phyloP scores from a whole-genome alignment of 768 basidiomycete species.

The Pleurotus ostreatus region DNA sequence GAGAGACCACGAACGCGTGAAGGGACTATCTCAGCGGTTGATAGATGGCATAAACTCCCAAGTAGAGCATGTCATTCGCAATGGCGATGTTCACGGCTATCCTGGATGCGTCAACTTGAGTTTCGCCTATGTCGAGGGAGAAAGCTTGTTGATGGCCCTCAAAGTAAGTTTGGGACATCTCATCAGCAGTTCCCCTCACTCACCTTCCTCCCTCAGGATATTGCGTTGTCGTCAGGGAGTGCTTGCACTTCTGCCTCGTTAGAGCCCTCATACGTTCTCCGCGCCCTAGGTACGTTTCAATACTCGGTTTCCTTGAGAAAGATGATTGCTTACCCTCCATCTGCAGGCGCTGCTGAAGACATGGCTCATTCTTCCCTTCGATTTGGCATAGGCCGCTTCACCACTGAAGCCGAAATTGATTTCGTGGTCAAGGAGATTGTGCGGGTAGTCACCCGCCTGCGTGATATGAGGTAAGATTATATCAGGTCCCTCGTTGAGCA shows the following conservation, averaged over 20 bases:
- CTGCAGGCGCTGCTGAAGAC: constrained; percentile 86
- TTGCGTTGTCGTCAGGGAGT: constrained; percentile 95
- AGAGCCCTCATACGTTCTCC: constrained; percentile 96
- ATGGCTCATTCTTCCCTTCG: constrained; percentile 98
- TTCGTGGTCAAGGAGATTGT: constrained; percentile 89
- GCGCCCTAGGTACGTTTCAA: constrained; percentile 70
- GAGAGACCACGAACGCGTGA: constrained; percentile 78
- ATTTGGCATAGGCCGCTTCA: constrained; percentile 97
- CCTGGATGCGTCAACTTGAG: constrained; percentile 95
- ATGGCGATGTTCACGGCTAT: constrained; percentile 89
- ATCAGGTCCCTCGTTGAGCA: neutral
- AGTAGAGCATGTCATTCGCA: constrained; percentile 89
- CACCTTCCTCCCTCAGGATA: constrained; percentile 52
- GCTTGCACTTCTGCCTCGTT: constrained; percentile 98
- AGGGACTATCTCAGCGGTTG: constrained; percentile 73
- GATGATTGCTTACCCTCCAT: neutral
- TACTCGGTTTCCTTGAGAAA: neutral
- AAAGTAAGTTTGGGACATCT: constrained; percentile 52
- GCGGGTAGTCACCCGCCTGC: constrained; percentile 76
- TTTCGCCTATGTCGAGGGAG: constrained; percentile 96
- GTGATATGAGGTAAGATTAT: constrained; percentile 81
- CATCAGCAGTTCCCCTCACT: constrained; percentile 7
- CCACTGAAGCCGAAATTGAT: constrained; percentile 95
- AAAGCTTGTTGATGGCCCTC: constrained; percentile 94
- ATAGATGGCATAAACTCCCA: constrained; percentile 75